A percentile compares a stretch with the other conserved stretches of the same genome.
These are phyloP conservation scores for Cladosporium sp. DNA, from an alignment of 2,329 filamentous ascomycete species.

Conservation along the genomic window DNA sequence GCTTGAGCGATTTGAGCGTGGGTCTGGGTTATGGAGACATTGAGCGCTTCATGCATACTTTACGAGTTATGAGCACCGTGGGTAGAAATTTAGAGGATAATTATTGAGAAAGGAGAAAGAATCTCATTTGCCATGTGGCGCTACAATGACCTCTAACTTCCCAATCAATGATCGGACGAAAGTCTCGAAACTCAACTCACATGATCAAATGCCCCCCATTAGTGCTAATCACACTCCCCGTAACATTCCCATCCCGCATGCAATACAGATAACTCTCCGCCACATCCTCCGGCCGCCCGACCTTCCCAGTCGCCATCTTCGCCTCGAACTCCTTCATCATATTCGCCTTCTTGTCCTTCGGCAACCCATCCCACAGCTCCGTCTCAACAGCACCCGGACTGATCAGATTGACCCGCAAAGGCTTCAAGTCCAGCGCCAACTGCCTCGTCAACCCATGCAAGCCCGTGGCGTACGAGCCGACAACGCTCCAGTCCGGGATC, in stretches of 20 bases:
- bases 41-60: not conserved
- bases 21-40: not conserved
- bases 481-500: conserved; percentile 51
- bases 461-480: conserved; percentile 52
- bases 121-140: not conserved
- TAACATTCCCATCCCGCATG: conserved; percentile 50
- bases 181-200: not conserved
- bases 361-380: conserved; percentile 42
- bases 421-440: conserved; percentile 63
- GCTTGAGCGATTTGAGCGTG: not conserved
- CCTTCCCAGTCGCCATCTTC: conserved; percentile 37
- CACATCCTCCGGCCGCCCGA: conserved; percentile 45
- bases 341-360: conserved; percentile 30
- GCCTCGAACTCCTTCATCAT: conserved; percentile 30
- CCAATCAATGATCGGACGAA: too few species aligned
- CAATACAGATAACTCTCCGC: conserved; percentile 51
- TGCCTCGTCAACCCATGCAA: conserved; percentile 55
- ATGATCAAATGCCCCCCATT: conserved; percentile 31
- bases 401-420: conserved; percentile 64
- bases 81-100: not conserved
- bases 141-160: not conserved
- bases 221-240: conserved; percentile 46
- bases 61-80: conserved; percentile 1
- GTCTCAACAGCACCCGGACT: conserved; percentile 55
- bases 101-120: not conserved